Percentiles rank a stretch among this genome's conserved stretches.
Conservation (phyloP, 805 yeast species). For the Scheffersomyces lignosus region DNA sequence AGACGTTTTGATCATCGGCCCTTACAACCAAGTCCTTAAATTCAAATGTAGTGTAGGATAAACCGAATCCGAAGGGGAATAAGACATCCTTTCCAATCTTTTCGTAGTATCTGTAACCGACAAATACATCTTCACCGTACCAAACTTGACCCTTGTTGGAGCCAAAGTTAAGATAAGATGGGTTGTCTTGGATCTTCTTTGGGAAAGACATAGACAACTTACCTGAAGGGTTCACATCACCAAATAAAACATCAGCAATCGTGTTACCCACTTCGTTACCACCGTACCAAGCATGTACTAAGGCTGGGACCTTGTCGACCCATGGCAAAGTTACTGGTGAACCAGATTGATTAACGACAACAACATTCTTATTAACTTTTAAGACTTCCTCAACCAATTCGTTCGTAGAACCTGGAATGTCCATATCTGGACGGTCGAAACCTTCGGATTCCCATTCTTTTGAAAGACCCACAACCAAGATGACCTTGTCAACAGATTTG, state of each 20-base stretch:
- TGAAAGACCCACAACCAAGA: conserved; percentile 52
- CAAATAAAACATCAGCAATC: conserved; percentile 59
- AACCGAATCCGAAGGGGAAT: conserved; percentile 64
- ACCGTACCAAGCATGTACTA: conserved; percentile 57
- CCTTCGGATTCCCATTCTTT: conserved; percentile 64
- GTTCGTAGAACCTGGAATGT: conserved; percentile 49
- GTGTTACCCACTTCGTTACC: conserved; percentile 61
- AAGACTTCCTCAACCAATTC: conserved; percentile 45
- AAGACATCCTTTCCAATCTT: conserved; percentile 46
- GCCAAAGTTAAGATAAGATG: conserved; percentile 52
- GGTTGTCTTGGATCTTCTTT: conserved; percentile 50
- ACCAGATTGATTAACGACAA: conserved; percentile 59
- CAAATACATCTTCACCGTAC: conserved; percentile 67
- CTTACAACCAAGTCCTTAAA: conserved; percentile 36
- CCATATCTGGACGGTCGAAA: conserved; percentile 51
- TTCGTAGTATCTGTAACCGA: conserved; percentile 65
- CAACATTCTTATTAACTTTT: conserved; percentile 49
- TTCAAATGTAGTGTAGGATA: conserved; percentile 56
- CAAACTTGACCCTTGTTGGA: conserved; percentile 53
- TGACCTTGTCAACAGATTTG: conserved; percentile 50
- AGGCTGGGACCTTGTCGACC: conserved; percentile 38
- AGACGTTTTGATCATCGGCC: conserved; percentile 23
- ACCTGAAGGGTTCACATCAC: conserved; percentile 62
- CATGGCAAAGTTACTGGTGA: conserved; percentile 64
- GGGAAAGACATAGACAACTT: conserved; percentile 60